Evolutionary conservation across 1,284 basidiomycete genomes (phyloP).

Genomic region (Jaminaea rosea): DNA sequence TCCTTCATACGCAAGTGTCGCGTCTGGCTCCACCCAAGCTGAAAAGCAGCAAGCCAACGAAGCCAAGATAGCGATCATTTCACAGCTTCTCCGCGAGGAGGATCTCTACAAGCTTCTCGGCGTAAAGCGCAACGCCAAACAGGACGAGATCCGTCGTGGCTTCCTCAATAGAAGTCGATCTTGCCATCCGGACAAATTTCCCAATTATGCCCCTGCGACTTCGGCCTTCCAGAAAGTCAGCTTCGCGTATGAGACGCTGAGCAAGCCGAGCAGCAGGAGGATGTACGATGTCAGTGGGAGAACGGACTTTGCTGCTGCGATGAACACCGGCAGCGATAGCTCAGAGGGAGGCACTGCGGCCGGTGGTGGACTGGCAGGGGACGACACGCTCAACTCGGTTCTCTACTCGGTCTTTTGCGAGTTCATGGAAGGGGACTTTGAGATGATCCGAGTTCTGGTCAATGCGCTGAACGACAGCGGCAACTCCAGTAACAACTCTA

Average conservation of each 20-base stretch:
- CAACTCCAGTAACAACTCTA: slow-evolving; percentile 40
- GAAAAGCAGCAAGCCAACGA: slow-evolving; percentile 1
- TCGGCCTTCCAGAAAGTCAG: slow-evolving; percentile 75
- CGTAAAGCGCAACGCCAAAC: slow-evolving; percentile 52
- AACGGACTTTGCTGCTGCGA: slow-evolving; percentile 19
- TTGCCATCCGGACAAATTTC: slow-evolving; percentile 81
- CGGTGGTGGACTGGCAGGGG: slow-evolving; percentile 38
- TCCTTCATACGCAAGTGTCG: slow-evolving; percentile 9
- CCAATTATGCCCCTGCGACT: slow-evolving; percentile 62
- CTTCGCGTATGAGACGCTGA: slow-evolving; percentile 70
- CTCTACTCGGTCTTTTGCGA: slow-evolving; percentile 67
- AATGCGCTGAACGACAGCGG: slow-evolving; percentile 52
- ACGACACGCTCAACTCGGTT: slow-evolving; percentile 67
- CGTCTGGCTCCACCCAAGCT: not conserved
- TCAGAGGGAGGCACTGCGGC: not conserved
- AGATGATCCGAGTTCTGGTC: slow-evolving; percentile 65
- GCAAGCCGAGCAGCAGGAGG: slow-evolving; percentile 60
- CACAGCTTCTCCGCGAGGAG: slow-evolving; percentile 13
- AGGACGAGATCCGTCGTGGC: slow-evolving; percentile 65
- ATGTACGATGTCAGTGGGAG: slow-evolving; percentile 57
- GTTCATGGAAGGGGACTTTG: slow-evolving; percentile 71
- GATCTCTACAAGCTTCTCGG: slow-evolving; percentile 69
- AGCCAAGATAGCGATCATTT: slow-evolving; percentile 8
- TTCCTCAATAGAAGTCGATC: slow-evolving; percentile 65
- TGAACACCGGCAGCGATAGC: slow-evolving; percentile 13